Percentiles rank a stretch among this genome's conserved stretches.
phyloP scores from a whole-genome alignment of 331 rosid species.

The Pyrus hybrid region DNA sequence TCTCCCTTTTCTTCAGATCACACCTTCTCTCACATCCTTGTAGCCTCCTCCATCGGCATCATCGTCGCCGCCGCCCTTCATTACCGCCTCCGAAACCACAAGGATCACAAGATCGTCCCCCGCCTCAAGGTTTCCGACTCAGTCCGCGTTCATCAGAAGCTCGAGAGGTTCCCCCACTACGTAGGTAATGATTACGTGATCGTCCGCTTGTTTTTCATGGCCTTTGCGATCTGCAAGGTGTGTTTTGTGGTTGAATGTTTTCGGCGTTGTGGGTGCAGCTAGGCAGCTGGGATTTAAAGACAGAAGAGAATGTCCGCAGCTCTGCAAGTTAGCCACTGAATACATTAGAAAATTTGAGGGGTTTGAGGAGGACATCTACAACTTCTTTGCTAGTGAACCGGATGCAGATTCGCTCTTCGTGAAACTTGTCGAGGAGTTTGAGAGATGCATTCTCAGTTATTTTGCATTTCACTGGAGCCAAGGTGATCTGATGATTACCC shows the following conservation, averaged over 20 bases:
- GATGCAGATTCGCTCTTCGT: constrained; percentile 84
- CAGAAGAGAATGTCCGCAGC: constrained; percentile 62
- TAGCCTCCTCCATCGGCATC: constrained; percentile 63
- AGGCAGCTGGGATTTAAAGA: constrained; percentile 93
- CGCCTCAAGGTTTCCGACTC: constrained; percentile 38
- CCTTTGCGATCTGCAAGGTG: neutral
- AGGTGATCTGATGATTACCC: constrained; percentile 60
- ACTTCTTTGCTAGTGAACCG: constrained; percentile 63
- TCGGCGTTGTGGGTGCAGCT: constrained; percentile 39
- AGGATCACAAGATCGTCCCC: constrained; percentile 57
- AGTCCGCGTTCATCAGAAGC: constrained; percentile 45
- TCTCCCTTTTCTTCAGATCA: constrained; percentile 31
- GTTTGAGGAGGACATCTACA: constrained; percentile 68
- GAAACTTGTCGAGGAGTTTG: constrained; percentile 95
- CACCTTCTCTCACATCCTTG: constrained; percentile 50
- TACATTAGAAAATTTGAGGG: constrained; percentile 70
- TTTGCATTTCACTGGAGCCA: constrained; percentile 84
- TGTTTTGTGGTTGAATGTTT: neutral
- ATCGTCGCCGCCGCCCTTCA: constrained; percentile 51
- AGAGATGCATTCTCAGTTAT: constrained; percentile 91
- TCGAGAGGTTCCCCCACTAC: constrained; percentile 77
- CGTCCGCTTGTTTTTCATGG: neutral
- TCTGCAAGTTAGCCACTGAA: constrained; percentile 84
- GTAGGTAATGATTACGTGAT: constrained; percentile 49
- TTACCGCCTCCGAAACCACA: constrained; percentile 34